Conservation (phyloP, 1,139 yeast species). For the Suhomyces bolitotheri region DNA sequence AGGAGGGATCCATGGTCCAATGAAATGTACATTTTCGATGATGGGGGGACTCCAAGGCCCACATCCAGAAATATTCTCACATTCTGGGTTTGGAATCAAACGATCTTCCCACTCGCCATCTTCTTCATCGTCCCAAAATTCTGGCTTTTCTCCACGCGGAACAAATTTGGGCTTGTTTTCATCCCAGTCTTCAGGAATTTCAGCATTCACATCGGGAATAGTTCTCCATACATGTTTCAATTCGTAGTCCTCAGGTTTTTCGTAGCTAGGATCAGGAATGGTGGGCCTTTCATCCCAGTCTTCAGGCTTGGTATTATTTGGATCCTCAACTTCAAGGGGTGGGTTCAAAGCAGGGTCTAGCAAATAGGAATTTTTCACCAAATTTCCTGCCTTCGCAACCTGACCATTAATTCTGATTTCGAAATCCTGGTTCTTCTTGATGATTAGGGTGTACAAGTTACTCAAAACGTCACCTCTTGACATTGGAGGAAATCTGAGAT, state of each 20-base stretch:
- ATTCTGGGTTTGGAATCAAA: conserved; percentile 67
- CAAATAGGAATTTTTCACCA: conserved; percentile 47
- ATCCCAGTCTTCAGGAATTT: conserved; percentile 78
- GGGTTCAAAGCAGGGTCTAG: conserved; percentile 68
- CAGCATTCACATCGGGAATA: conserved; percentile 66
- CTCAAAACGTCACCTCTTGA: conserved; percentile 60
- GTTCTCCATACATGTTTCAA: conserved; percentile 54
- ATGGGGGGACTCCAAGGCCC: conserved; percentile 64
- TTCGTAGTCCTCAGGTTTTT: conserved; percentile 83
- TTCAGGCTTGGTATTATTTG: conserved; percentile 63
- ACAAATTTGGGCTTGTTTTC: conserved; percentile 60
- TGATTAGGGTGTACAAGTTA: conserved; percentile 71
- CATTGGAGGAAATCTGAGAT: conserved; percentile 64
- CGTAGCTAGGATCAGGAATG: conserved; percentile 66
- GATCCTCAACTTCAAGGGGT: conserved; percentile 61
- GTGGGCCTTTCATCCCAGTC: conserved; percentile 72
- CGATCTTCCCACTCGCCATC: conserved; percentile 86
- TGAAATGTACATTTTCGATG: conserved; percentile 66
- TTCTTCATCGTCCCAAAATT: conserved; percentile 82
- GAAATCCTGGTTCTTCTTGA: conserved; percentile 62
- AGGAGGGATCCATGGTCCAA: conserved; percentile 79
- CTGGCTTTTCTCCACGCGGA: conserved; percentile 66
- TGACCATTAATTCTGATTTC: conserved; percentile 85
- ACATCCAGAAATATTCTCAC: conserved; percentile 64
- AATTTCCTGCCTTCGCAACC: conserved; percentile 65